These are phyloP conservation scores for Cornus kousa DNA, from an alignment of 148 eudicot genomes.

Conservation along the genomic window DNA sequence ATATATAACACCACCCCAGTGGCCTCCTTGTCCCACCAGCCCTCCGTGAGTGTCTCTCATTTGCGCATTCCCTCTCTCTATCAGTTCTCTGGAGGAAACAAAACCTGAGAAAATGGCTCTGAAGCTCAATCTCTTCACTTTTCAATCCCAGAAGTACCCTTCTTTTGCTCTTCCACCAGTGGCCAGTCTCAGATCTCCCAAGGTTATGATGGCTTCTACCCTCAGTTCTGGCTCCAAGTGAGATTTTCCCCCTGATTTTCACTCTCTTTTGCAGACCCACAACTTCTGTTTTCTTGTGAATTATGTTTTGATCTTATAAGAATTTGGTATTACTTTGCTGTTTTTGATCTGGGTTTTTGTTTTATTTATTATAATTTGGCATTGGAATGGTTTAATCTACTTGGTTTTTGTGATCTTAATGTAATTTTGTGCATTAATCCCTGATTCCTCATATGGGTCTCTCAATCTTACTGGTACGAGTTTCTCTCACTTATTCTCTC, in stretches of 20 bases:
- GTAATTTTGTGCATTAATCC: background rate
- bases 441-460: background rate
- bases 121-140: slow-evolving; percentile 27
- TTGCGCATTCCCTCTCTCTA: slow-evolving; percentile 14
- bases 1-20: background rate
- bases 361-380: slow-evolving; percentile 2
- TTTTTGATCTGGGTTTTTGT: background rate
- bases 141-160: slow-evolving; percentile 29
- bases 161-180: slow-evolving; percentile 20
- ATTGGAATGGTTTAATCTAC: background rate
- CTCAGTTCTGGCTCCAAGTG: slow-evolving; percentile 38
- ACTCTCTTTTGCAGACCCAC: background rate
- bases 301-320: background rate
- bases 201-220: slow-evolving; percentile 40
- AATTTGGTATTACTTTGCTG: background rate
- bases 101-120: slow-evolving; percentile 33
- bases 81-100: slow-evolving; percentile 25
- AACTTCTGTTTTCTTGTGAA: background rate
- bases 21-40: background rate
- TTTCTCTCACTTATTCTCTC: background rate
- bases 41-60: background rate
- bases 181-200: slow-evolving; percentile 37
- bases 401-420: background rate
- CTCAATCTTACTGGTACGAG: background rate
- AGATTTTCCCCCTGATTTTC: background rate